phyloP scores from a whole-genome alignment of 495 filamentous ascomycete species.

The Podospora pseudocomata region DNA sequence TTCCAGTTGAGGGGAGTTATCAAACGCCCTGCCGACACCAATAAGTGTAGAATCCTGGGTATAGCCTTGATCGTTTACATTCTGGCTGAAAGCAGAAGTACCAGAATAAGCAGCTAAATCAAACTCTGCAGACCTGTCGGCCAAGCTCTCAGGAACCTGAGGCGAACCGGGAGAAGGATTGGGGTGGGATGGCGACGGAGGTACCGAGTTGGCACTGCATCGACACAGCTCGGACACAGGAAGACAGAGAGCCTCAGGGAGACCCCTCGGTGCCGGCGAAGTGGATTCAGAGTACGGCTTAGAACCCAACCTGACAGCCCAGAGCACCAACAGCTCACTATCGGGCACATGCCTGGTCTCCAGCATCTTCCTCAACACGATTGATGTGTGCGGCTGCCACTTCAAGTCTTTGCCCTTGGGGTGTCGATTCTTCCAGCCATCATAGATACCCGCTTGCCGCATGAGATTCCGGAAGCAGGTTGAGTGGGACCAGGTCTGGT shows the following conservation, averaged over 20 bases:
- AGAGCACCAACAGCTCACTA: conserved; percentile 18
- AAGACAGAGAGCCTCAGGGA: not conserved
- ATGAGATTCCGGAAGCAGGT: conserved; percentile 28
- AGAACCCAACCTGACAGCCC: not conserved
- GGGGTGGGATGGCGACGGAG: not conserved
- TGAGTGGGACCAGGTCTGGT: conserved; percentile 26
- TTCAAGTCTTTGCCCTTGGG: conserved; percentile 15
- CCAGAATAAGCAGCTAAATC: not conserved
- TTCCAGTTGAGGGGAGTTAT: not conserved
- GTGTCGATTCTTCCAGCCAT: conserved; percentile 19
- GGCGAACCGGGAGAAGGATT: not conserved
- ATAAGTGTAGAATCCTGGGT: not conserved
- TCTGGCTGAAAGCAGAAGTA: not conserved
- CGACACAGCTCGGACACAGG: not conserved
- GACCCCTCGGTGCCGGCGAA: not conserved
- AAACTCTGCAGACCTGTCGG: not conserved
- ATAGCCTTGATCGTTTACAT: not conserved
- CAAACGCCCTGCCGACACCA: not conserved
- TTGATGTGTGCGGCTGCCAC: conserved; percentile 27
- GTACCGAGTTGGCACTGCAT: not conserved
- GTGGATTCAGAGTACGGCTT: not conserved
- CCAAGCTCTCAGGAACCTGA: not conserved
- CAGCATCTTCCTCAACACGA: conserved; percentile 25
- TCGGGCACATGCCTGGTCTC: conserved; percentile 26
- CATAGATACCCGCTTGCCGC: conserved; percentile 17